Base-by-base conservation (phyloP, 352 stramenopile genomes). In the Peronospora destructor region DNA sequence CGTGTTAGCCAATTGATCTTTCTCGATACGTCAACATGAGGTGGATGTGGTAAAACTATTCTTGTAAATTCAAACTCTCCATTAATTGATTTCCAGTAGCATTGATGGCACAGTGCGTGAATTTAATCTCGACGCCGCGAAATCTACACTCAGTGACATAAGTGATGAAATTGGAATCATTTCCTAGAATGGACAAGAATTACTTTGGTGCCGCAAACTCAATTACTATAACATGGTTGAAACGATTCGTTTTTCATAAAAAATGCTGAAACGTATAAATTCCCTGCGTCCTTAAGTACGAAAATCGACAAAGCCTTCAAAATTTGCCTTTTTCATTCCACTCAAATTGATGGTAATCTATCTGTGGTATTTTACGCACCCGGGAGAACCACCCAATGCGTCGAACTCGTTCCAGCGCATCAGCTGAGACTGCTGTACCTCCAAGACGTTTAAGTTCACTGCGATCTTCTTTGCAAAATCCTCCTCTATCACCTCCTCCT, bases 11-110 rank as follows among this genome's bases (percentile, higher is more conserved):
- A 79, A 45, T 16, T 92, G n/a, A 61, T 80, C 23, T 86, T 90
- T 14, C 41, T 45, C 3, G 66, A 88, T 42, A 21, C 57, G 6
- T 64, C 53, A 13, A 82, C 67, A 37, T n/a, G n/a, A n/a, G n/a
- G n/a, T n/a, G n/a, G n/a, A n/a, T n/a, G n/a, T n/a, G n/a, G n/a
- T n/a, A n/a, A n/a, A n/a, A n/a, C n/a, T n/a, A n/a, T n/a, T n/a
- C n/a, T n/a, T n/a, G n/a, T n/a, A n/a, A n/a, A n/a, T n/a, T n/a
- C n/a, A n/a, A n/a, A n/a, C n/a, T n/a, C n/a, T n/a, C n/a, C n/a
- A n/a, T n/a, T n/a, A n/a, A n/a, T 49, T 92, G 3, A 17, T 88
- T n/a, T 86, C 81, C 10, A 45, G 68, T 11, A 84, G 76, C 44
- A 74, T 75, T 39, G 78, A 90, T 42, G 72, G 81, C 12, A 73